phyloP scores from a whole-genome alignment of 257 asterid species.

The Nicotiana noctiflora region DNA sequence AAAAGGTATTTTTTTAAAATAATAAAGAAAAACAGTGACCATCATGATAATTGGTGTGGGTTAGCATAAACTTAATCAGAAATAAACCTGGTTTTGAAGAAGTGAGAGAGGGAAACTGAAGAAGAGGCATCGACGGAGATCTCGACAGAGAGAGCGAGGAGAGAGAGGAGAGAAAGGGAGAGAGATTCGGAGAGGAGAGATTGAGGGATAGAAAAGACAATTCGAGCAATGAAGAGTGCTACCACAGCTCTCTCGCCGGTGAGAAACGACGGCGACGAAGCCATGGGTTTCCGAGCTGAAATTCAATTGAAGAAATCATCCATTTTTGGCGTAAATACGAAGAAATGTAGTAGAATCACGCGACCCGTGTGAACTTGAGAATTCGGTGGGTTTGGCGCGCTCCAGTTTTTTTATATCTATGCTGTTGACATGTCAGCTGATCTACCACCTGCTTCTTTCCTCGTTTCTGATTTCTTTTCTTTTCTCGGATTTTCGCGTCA shows the following conservation, averaged over 20 bases:
- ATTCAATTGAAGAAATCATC: background rate
- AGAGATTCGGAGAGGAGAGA: slow-evolving; percentile 53
- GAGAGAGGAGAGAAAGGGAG: slow-evolving; percentile 45
- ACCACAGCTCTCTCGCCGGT: slow-evolving; percentile 96
- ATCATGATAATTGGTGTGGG: background rate
- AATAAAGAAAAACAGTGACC: background rate
- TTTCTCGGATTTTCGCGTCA: too few species aligned
- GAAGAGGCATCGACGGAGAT: slow-evolving; percentile 51
- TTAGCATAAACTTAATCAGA: background rate
- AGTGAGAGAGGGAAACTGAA: slow-evolving; percentile 39
- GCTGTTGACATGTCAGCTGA: background rate
- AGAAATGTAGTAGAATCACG: background rate
- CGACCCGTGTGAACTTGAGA: background rate
- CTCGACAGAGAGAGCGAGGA: slow-evolving; percentile 73
- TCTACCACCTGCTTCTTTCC: background rate
- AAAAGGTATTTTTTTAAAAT: background rate
- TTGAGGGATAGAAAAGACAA: slow-evolving; percentile 44
- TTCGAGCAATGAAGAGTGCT: slow-evolving; percentile 42
- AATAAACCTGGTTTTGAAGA: slow-evolving; percentile 58
- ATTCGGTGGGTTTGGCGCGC: slow-evolving; percentile 22
- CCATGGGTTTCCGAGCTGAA: slow-evolving; percentile 14
- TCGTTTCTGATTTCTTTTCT: too few species aligned
- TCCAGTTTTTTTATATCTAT: slow-evolving; percentile 2
- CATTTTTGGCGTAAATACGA: background rate
- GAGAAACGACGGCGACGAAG: slow-evolving; percentile 37